These are phyloP conservation scores for Byssothecium circinans DNA, from an alignment of 2,329 filamentous ascomycete species.

Conservation along the genomic window DNA sequence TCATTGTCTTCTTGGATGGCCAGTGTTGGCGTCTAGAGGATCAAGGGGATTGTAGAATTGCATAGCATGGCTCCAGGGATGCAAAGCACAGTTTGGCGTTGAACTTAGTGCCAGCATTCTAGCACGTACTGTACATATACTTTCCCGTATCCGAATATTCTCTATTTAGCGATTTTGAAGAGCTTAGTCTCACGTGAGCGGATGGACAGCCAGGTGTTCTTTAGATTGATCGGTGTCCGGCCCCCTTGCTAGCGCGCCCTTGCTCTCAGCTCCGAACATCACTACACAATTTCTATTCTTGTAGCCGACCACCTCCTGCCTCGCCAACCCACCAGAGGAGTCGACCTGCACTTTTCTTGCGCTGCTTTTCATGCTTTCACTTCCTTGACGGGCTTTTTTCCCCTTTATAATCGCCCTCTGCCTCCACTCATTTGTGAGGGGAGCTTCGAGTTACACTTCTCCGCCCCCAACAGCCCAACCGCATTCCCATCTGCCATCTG, in stretches of 20 bases:
- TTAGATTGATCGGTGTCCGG: not conserved
- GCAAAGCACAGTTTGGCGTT: too few species aligned
- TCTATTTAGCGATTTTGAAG: too few species aligned
- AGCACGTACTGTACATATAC: too few species aligned
- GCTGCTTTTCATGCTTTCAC: not conserved
- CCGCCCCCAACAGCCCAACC: too few species aligned
- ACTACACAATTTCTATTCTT: slow-evolving; percentile 27
- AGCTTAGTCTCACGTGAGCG: slow-evolving; percentile 16
- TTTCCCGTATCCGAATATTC: too few species aligned
- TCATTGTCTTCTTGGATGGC: too few species aligned
- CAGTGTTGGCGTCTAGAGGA: too few species aligned
- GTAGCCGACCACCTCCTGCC: slow-evolving; percentile 18
- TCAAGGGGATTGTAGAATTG: too few species aligned
- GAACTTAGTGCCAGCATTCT: too few species aligned
- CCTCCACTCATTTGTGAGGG: slow-evolving; percentile 12
- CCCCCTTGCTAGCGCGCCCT: slow-evolving; percentile 18
- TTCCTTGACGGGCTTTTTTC: slow-evolving; percentile 7
- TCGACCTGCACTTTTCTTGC: slow-evolving; percentile 5
- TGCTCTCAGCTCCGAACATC: slow-evolving; percentile 17
- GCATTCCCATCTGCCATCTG: too few species aligned
- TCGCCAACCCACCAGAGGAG: slow-evolving; percentile 26
- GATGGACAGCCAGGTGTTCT: slow-evolving; percentile 19
- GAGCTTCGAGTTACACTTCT: slow-evolving; percentile 3
- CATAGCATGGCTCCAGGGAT: too few species aligned
- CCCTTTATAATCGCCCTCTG: slow-evolving; percentile 19